Evolutionary conservation across 2,329 filamentous ascomycete species (phyloP), one percentile per base, ranked within the genome.

Genomic region (Hypomyces perniciosus): DNA sequence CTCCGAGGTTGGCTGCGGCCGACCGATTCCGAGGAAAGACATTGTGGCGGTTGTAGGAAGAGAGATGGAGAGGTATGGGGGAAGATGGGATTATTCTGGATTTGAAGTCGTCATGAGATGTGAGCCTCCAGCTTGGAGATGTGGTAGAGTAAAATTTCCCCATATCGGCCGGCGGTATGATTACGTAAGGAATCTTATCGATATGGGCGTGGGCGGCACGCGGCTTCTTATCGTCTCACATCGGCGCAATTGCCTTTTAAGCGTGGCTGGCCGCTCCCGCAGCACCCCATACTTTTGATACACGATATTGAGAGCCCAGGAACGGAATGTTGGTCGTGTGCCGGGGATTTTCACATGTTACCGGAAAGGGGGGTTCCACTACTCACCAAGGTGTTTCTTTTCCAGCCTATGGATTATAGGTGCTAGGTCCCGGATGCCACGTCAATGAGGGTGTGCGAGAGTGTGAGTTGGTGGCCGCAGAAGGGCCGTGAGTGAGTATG

Each of bases 1-100:
- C 71, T 90, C 91, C 65, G 91, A 96, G 57, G 90, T 87, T 68
- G 91, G 87, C 76, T 96, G 90, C 56, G 89, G 88, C 51, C 75
- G 74, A 57, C 77, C 76, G 60, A 79, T 68, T 65, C 72, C 72
- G 59, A 74, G 65, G 61, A 74, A 72, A 62, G 68, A 73, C 72
- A 74, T 73, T 20, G 60, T 69, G 56, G 48, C 58, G 60, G 53
- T 60, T 13, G 46, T 57, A 38, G 30, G 38, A 31, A 27, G 33
- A 30, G 2, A 30, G 43, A 7, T 13, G 44, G 9, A 20, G 12
- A 33, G 46, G 39, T 34, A 10, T 29, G 34, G 41, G 38, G 39
- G 45, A 48, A 48, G 39, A 44, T 33, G 9, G 5, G 30, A 30
- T 27, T 35, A n/a, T 10, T 40, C 9, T 28, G 10, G 35, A 9